These are phyloP conservation scores for Dendryphion nanum DNA, from an alignment of 2,329 filamentous ascomycete species.

Conservation along the genomic window DNA sequence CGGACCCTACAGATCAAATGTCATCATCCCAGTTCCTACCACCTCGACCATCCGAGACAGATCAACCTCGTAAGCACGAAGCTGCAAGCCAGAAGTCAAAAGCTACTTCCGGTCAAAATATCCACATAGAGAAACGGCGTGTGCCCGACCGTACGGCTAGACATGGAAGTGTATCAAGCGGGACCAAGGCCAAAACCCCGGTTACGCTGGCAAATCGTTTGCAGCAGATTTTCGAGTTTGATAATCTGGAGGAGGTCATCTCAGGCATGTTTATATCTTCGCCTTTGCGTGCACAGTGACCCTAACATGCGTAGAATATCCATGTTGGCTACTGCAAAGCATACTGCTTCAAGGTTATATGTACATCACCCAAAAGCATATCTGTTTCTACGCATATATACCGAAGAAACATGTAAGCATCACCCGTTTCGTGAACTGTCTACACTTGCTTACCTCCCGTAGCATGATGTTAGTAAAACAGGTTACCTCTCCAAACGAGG, in stretches of 20 bases:
- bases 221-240: slow-evolving; percentile 68
- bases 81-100: slow-evolving; percentile 17
- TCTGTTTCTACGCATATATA: slow-evolving; percentile 97
- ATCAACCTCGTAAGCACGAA: no score
- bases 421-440: not conserved
- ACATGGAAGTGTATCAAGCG: slow-evolving; percentile 18
- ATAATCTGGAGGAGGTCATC: slow-evolving; percentile 78
- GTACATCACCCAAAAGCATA: slow-evolving; percentile 89
- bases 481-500: slow-evolving; percentile 88
- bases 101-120: slow-evolving; percentile 19
- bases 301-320: slow-evolving; percentile 64
- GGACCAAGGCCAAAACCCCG: slow-evolving; percentile 32
- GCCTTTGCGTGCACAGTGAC: not conserved
- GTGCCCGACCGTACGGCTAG: slow-evolving; percentile 21
- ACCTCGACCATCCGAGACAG: slow-evolving; percentile 22
- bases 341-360: slow-evolving; percentile 91
- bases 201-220: slow-evolving; percentile 67
- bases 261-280: slow-evolving; percentile 59
- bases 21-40: slow-evolving; percentile 42
- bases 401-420: slow-evolving; percentile 77
- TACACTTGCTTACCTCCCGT: slow-evolving; percentile 15
- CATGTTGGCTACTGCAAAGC: slow-evolving; percentile 89
- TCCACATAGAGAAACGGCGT: slow-evolving; percentile 20
- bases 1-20: slow-evolving; percentile 50
- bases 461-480: slow-evolving; percentile 67